Percentiles rank a stretch among this genome's conserved stretches.
phyloP scores from a whole-genome alignment of 2,329 filamentous ascomycete genomes.

The Daldinia eschscholtzii region DNA sequence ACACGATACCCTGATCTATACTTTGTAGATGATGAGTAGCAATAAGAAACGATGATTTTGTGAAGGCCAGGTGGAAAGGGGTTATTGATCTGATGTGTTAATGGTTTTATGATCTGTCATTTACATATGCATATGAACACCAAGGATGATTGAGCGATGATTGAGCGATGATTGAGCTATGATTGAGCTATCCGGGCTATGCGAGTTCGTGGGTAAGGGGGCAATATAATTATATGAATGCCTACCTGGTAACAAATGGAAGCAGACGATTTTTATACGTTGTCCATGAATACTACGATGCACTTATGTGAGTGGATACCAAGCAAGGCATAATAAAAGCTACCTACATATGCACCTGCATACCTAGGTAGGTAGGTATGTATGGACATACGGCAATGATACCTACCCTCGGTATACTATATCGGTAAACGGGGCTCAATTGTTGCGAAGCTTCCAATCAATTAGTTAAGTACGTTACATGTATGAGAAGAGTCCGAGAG shows the following conservation, averaged over 20 bases:
- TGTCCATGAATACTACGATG: neutral
- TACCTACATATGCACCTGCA: neutral
- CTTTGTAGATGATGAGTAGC: slow-evolving; percentile 46
- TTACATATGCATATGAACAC: slow-evolving; percentile 13
- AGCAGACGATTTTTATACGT: neutral
- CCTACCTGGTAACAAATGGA: slow-evolving; percentile 2
- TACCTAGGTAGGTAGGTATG: neutral
- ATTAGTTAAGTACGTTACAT: neutral
- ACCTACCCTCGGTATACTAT: neutral
- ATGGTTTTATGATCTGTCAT: slow-evolving; percentile 30
- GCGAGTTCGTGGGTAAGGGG: neutral
- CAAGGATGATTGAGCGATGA: neutral
- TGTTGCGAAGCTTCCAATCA: neutral
- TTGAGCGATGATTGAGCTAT: neutral
- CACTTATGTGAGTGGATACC: neutral
- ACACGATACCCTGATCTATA: slow-evolving; percentile 52
- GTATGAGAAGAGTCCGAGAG: slow-evolving; percentile 5
- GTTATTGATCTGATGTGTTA: slow-evolving; percentile 13
- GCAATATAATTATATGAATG: neutral
- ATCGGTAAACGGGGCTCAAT: neutral
- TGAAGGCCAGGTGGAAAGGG: slow-evolving; percentile 20
- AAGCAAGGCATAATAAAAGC: neutral
- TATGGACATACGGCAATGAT: neutral
- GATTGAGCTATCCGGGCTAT: too few species aligned
- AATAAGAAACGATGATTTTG: slow-evolving; percentile 43